A percentile compares a stretch with the other conserved stretches of the same genome.
phyloP scores from a whole-genome alignment of 2,329 filamentous ascomycete species.

The Plectosphaerella plurivora region DNA sequence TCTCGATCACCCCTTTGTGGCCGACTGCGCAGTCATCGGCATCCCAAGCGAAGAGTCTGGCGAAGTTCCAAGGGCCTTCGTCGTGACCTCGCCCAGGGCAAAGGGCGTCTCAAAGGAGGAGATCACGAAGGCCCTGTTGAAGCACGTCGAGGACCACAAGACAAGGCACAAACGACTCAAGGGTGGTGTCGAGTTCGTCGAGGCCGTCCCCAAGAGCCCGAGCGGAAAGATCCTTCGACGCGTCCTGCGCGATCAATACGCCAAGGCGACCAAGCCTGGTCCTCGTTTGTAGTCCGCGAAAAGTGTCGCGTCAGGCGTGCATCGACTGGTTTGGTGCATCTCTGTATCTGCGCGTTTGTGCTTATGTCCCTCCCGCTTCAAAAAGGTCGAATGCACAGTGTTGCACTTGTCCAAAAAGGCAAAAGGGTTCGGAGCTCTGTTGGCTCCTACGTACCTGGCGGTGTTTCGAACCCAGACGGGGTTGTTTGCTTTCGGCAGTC shows the following conservation, averaged over 20 bases:
- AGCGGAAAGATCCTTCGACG: constrained; percentile 70
- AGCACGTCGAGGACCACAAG: constrained; percentile 62
- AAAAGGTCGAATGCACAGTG: too few species aligned
- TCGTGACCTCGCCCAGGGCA: constrained; percentile 39
- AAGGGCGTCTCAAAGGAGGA: constrained; percentile 27
- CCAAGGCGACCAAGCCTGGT: too few species aligned
- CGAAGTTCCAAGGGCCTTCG: constrained; percentile 52
- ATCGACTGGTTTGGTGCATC: too few species aligned
- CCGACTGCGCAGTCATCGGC: constrained; percentile 65
- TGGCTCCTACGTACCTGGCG: too few species aligned
- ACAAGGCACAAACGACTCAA: constrained; percentile 65
- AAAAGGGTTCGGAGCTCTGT: too few species aligned
- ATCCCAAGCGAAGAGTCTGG: constrained; percentile 49
- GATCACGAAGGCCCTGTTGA: constrained; percentile 43
- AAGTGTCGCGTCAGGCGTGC: too few species aligned
- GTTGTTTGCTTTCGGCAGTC: too few species aligned
- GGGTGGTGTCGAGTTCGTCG: constrained; percentile 59
- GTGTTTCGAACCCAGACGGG: too few species aligned
- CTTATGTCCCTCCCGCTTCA: too few species aligned
- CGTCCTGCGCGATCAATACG: constrained; percentile 54
- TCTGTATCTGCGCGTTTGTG: too few species aligned
- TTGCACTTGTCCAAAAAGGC: too few species aligned
- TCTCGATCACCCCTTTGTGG: constrained; percentile 59
- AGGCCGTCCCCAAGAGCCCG: constrained; percentile 66
- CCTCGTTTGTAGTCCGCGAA: too few species aligned